These are phyloP conservation scores for Cenchrus purpureus DNA, from an alignment of 176 grass and related monocot genomes.

Conservation along the genomic window DNA sequence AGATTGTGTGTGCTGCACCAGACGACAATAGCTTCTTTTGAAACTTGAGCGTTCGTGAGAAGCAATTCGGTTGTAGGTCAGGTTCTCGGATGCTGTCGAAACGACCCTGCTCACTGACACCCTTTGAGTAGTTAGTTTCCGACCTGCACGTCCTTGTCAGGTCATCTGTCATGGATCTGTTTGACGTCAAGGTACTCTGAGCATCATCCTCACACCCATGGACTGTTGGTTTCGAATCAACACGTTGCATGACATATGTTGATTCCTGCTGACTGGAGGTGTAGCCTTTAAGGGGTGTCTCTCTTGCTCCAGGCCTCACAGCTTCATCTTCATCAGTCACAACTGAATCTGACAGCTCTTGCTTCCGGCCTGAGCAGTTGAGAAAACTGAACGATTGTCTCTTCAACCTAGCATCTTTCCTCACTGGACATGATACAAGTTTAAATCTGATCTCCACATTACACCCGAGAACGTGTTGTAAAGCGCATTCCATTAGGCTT, in stretches of 20 bases:
- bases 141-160: slow-evolving; percentile 66
- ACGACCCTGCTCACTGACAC: slow-evolving; percentile 61
- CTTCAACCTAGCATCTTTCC: slow-evolving; percentile 68
- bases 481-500: slow-evolving; percentile 61
- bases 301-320: slow-evolving; percentile 50
- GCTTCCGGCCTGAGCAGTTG: slow-evolving; percentile 88
- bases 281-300: slow-evolving; percentile 70
- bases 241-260: slow-evolving; percentile 50
- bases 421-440: slow-evolving; percentile 51
- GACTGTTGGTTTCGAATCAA: slow-evolving; percentile 53
- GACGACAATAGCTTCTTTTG: slow-evolving; percentile 80
- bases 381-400: slow-evolving; percentile 84
- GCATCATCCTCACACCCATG: slow-evolving; percentile 61
- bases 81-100: slow-evolving; percentile 66
- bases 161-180: slow-evolving; percentile 66
- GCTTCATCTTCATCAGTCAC: slow-evolving; percentile 60
- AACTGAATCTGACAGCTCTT: slow-evolving; percentile 82
- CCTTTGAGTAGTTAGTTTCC: slow-evolving; percentile 62
- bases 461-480: slow-evolving; percentile 83
- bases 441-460: slow-evolving; percentile 91
- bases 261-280: slow-evolving; percentile 63
- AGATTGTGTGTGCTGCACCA: slow-evolving; percentile 67
- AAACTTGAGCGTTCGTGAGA: slow-evolving; percentile 75
- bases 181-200: slow-evolving; percentile 63
- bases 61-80: slow-evolving; percentile 84